Conservation (phyloP, 164 flowering plant genomes). For the Taxillus chinensis region DNA sequence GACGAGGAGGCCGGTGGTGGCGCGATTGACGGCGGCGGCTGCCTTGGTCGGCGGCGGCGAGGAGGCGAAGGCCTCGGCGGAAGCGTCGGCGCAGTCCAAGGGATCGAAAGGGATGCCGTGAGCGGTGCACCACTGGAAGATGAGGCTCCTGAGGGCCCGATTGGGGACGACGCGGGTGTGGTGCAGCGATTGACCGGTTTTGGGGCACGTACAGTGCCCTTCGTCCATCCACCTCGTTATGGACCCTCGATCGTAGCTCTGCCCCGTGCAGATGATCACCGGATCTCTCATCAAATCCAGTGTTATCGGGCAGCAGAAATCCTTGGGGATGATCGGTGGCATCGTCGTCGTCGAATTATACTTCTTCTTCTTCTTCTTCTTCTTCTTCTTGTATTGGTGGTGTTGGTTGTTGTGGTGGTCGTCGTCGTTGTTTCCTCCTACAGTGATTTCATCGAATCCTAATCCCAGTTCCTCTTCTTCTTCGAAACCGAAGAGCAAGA, state of each 20-base stretch:
- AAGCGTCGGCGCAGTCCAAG: constrained; percentile 28
- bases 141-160: constrained; percentile 65
- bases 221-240: constrained; percentile 79
- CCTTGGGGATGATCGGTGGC: constrained; percentile 54
- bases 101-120: constrained; percentile 51
- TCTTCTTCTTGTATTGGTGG: constrained; percentile 29
- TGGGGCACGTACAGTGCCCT: constrained; percentile 82
- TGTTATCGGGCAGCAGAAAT: constrained; percentile 80
- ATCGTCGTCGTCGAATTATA: constrained; percentile 53
- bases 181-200: constrained; percentile 74
- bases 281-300: constrained; percentile 92
- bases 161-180: constrained; percentile 68
- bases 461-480: constrained; percentile 34
- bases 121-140: constrained; percentile 75
- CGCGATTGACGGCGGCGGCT: constrained; percentile 67
- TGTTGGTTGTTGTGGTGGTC: constrained; percentile 24
- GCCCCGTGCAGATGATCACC: constrained; percentile 77
- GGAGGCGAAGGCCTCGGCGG: constrained; percentile 19
- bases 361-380: constrained; percentile 36
- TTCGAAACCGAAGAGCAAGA: constrained; percentile 70
- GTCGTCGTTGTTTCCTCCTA: constrained; percentile 54
- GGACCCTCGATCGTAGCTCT: constrained; percentile 77
- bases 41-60: constrained; percentile 27
- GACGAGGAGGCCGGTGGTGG: constrained; percentile 64
- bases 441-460: constrained; percentile 21